These are phyloP conservation scores for Viridothelium virens DNA, from an alignment of 495 filamentous ascomycete genomes.

Conservation along the genomic window DNA sequence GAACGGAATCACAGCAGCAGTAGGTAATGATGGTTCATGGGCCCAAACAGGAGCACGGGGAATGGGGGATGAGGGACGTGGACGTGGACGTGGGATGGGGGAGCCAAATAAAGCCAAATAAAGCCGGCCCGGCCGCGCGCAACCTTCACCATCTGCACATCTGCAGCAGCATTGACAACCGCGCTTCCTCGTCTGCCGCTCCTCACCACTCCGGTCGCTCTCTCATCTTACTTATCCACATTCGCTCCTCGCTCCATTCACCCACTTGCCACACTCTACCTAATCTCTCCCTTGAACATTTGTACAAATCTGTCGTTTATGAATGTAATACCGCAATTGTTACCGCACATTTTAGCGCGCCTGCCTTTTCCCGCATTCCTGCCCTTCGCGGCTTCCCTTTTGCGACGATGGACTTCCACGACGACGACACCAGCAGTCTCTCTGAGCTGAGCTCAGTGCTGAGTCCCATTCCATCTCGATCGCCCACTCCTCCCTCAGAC, in stretches of 20 bases:
- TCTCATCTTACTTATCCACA: background rate
- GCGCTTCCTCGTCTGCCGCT: conserved; percentile 9
- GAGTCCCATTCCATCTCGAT: conserved; percentile 45
- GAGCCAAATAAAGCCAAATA: background rate
- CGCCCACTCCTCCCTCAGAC: conserved; percentile 51
- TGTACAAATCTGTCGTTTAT: conserved; percentile 1
- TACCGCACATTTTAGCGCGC: conserved; percentile 2
- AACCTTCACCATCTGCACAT: background rate
- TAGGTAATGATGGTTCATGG: background rate
- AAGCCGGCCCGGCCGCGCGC: conserved; percentile 5
- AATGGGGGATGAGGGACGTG: background rate
- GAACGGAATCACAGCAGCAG: too few relatives aligned
- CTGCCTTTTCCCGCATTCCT: background rate
- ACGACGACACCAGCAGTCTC: conserved; percentile 15
- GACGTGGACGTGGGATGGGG: background rate
- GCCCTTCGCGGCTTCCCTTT: background rate
- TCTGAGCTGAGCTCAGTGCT: conserved; percentile 48
- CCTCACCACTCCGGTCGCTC: background rate
- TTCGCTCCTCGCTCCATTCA: conserved; percentile 2
- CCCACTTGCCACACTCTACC: background rate
- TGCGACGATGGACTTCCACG: conserved; percentile 1
- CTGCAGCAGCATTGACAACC: background rate
- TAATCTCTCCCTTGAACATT: background rate
- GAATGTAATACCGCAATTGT: background rate
- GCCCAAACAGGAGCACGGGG: background rate